Percentiles rank a stretch among this genome's conserved stretches.
These are phyloP conservation scores for Didymosphaeria variabile DNA, from an alignment of 2,329 filamentous ascomycete species.

Conservation along the genomic window DNA sequence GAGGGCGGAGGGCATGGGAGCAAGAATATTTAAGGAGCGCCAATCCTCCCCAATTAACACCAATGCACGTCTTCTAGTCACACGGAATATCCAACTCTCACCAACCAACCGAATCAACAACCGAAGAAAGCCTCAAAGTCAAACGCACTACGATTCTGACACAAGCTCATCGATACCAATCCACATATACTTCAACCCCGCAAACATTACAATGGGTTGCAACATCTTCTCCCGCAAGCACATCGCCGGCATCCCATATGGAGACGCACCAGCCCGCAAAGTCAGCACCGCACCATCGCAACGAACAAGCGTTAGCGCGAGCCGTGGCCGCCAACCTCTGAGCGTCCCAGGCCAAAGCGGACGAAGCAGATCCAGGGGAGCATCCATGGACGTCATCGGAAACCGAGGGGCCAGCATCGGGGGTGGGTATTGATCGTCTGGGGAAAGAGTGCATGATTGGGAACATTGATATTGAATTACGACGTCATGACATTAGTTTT, in stretches of 20 bases:
- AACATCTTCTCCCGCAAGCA: constrained; percentile 18
- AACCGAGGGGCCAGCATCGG: constrained; percentile 8
- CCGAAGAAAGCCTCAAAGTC: background rate
- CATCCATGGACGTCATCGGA: constrained; percentile 5
- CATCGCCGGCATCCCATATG: constrained; percentile 14
- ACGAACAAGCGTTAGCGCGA: constrained; percentile 12
- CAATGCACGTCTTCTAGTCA: too few relatives aligned
- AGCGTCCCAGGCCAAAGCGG: background rate
- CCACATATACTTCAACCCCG: background rate
- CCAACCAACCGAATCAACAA: background rate
- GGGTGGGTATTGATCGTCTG: background rate
- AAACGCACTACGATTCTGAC: background rate
- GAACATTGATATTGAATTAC: background rate
- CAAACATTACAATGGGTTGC: constrained; percentile 10
- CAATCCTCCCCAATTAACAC: background rate
- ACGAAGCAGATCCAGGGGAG: constrained; percentile 2
- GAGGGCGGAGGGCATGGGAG: background rate
- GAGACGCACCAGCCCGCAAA: constrained; percentile 12
- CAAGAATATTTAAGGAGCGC: background rate
- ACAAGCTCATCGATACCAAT: background rate
- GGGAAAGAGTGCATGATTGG: background rate
- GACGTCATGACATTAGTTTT: background rate
- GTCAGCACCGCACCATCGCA: constrained; percentile 7
- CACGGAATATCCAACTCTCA: background rate
- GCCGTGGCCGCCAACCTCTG: constrained; percentile 10